Evolutionary conservation across 2,329 filamentous ascomycete species (phyloP).

Genomic region (Myotisia sp.): DNA sequence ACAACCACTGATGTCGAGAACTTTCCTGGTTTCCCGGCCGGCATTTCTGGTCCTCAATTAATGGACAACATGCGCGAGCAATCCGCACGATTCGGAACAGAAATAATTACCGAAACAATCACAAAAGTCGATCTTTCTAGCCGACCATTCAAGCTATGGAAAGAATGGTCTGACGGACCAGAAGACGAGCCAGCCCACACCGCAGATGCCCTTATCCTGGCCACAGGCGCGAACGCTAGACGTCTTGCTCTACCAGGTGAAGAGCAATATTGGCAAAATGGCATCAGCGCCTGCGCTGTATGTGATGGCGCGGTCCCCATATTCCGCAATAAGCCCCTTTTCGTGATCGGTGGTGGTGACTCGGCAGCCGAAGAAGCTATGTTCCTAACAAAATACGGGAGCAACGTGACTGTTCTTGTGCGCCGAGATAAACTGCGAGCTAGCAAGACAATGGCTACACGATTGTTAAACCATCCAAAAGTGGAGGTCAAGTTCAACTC

Average conservation of each 20-base stretch:
- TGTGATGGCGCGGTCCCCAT: slow-evolving; percentile 96
- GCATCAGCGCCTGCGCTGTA: slow-evolving; percentile 89
- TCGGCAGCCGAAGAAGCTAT: slow-evolving; percentile 94
- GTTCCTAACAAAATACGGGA: slow-evolving; percentile 94
- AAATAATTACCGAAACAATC: slow-evolving; percentile 87
- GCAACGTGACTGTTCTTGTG: slow-evolving; percentile 86
- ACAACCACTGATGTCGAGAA: slow-evolving; percentile 98
- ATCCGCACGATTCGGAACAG: slow-evolving; percentile 80
- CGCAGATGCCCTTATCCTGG: slow-evolving; percentile 82
- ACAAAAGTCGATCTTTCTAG: slow-evolving; percentile 69
- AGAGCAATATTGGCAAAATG: slow-evolving; percentile 93
- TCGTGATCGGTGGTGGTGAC: slow-evolving; percentile 93
- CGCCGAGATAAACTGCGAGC: slow-evolving; percentile 75
- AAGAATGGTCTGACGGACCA: slow-evolving; percentile 64
- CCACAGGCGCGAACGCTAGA: slow-evolving; percentile 83
- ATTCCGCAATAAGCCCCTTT: slow-evolving; percentile 89
- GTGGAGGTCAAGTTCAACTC: slow-evolving; percentile 80
- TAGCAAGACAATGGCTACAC: slow-evolving; percentile 79
- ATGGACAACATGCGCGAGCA: slow-evolving; percentile 96
- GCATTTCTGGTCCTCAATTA: slow-evolving; percentile 71
- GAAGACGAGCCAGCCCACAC: slow-evolving; percentile 62
- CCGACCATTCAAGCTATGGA: slow-evolving; percentile 84
- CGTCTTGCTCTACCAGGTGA: slow-evolving; percentile 73
- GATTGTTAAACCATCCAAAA: slow-evolving; percentile 72
- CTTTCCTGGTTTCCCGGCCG: slow-evolving; percentile 85